phyloP scores from a whole-genome alignment of 2,329 filamentous ascomycete genomes.

The Conoideocrella luteorostrata region DNA sequence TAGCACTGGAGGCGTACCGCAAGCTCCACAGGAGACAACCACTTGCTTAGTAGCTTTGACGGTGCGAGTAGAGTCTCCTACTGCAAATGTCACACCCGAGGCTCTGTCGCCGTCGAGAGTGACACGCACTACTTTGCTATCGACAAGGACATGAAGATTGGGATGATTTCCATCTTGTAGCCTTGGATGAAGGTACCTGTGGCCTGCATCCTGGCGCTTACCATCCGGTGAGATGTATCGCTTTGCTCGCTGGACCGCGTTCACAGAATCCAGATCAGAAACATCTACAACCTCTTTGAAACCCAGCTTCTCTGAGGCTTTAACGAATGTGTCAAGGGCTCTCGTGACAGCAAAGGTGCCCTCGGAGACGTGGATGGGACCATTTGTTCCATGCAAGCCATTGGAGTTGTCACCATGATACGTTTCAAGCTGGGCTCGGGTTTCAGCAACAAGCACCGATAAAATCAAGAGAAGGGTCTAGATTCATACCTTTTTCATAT shows the following conservation, averaged over 20 bases:
- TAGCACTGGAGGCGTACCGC: background rate
- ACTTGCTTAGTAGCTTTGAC: background rate
- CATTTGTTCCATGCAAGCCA: background rate
- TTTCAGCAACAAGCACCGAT: too few species aligned
- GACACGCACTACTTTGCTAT: background rate
- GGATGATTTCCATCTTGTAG: background rate
- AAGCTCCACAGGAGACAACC: background rate
- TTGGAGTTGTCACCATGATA: background rate
- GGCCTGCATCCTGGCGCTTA: background rate
- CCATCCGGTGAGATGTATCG: background rate
- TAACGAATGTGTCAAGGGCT: background rate
- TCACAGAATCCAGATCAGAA: background rate
- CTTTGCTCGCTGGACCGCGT: background rate
- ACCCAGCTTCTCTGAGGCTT: background rate
- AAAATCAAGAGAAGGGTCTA: too few species aligned
- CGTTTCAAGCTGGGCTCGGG: background rate
- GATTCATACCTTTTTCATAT: too few species aligned
- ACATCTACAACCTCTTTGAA: background rate
- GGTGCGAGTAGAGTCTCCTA: background rate
- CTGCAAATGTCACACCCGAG: background rate
- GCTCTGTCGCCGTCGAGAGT: background rate
- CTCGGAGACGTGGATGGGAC: background rate
- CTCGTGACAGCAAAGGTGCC: background rate
- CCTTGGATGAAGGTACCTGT: background rate
- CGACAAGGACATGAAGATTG: background rate